Evolutionary conservation across 148 eudicot genomes (phyloP).

Genomic region (Diospyros kaki): DNA sequence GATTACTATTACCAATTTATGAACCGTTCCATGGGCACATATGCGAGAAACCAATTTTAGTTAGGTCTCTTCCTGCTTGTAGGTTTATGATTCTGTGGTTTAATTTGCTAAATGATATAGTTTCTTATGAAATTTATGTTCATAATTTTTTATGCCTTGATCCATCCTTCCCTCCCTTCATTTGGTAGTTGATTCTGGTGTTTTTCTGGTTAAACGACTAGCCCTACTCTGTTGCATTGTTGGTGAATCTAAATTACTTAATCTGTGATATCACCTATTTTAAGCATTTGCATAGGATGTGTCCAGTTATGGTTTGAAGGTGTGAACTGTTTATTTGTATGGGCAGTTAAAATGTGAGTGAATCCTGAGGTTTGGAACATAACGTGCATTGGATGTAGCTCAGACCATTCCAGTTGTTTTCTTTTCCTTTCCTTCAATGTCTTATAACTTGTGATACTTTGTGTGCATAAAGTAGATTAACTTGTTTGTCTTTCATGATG

Average conservation of each 20-base stretch:
- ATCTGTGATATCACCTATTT: too few species aligned
- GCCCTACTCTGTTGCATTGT: not conserved
- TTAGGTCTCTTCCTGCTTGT: not conserved
- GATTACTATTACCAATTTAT: not conserved
- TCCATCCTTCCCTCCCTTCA: not conserved
- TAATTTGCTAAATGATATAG: not conserved
- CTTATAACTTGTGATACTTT: not conserved
- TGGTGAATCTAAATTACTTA: too few species aligned
- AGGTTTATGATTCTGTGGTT: conserved; percentile 5
- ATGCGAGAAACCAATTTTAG: not conserved
- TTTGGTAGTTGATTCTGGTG: not conserved
- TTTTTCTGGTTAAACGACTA: not conserved
- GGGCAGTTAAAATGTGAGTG: not conserved
- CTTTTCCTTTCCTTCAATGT: not conserved
- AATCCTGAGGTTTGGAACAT: not conserved
- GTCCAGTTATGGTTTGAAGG: not conserved
- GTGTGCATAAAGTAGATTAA: not conserved
- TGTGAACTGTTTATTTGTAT: not conserved
- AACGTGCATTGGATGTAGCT: not conserved
- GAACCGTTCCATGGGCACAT: not conserved
- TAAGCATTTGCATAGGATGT: too few species aligned
- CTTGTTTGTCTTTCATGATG: not conserved
- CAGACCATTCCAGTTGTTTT: not conserved
- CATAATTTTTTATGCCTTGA: not conserved
- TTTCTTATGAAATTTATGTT: not conserved